Evolutionary conservation across 164 flowering plant species (phyloP), one percentile per base, ranked within the genome.

Genomic region (Amborella trichopoda): DNA sequence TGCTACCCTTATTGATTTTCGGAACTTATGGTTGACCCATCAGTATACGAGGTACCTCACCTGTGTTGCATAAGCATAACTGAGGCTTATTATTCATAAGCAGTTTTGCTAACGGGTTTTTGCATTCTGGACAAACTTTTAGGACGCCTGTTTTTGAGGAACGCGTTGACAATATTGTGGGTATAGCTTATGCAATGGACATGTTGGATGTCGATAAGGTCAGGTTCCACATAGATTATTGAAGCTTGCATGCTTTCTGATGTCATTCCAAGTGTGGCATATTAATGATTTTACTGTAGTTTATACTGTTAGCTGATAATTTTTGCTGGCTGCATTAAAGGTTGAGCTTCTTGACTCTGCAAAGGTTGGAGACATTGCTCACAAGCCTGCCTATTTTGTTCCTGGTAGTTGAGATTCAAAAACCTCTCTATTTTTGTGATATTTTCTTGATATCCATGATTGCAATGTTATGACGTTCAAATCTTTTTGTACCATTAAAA

Each of bases 121-220:
- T 38, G 20, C 16, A 38, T 38, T 38, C 14, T 45, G 49, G 38
- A 14, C 25, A 22, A 60, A 40, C 51, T 63, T 54, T 12, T 43
- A 90, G 98, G 79, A 93, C 86, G 36, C 98, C 98, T 62, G 95
- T 88, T 56, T 93, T 88, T 65, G 97, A 93, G 75, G 89, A 93
- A 69, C 95, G 99, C 26, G 72, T 93, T 66, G 99, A 93, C 62
- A 93, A 93, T 50, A 93, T 93, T 57, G 95, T 88, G 41, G 99
- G 99, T 46, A 79, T 93, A 63, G 96, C 91, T 45, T 93, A 93
- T 72, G 99, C 97, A 27, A 93, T 85, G 93, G 96, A 93, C 70
- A 73, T 93, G 50, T 73, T 93, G 48, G 99, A 85, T 64, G 95
- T 78, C 58, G 91, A 72, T 66, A 85, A 83, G 94, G 99, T 88